A percentile compares a stretch with the other conserved stretches of the same genome.
Evolutionary conservation across 2,329 filamentous ascomycete genomes (phyloP).

Genomic region (Aspergillus brasiliensis): DNA sequence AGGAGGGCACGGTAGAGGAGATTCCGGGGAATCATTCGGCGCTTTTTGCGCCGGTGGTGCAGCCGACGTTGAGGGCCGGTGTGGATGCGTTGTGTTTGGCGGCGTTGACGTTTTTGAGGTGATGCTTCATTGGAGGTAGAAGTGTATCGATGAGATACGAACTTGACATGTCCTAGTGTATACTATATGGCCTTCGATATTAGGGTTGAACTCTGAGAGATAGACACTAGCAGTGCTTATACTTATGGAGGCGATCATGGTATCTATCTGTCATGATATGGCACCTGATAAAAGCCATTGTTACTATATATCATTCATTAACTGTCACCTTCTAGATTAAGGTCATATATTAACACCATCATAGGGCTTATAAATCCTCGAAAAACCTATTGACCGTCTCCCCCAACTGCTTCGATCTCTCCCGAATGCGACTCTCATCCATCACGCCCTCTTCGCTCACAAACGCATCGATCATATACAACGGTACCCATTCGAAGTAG

Average conservation of each 20-base stretch:
- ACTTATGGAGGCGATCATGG: too few relatives aligned
- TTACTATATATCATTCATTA: too few relatives aligned
- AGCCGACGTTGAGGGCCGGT: constrained; percentile 59
- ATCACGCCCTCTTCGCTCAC: constrained; percentile 56
- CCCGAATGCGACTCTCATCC: constrained; percentile 23
- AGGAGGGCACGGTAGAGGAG: constrained; percentile 47
- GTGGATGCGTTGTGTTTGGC: constrained; percentile 55
- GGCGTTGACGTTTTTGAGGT: constrained; percentile 48
- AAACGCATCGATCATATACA: constrained; percentile 55
- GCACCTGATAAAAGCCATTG: too few relatives aligned
- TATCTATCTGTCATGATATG: too few relatives aligned
- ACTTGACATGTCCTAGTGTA: too few relatives aligned
- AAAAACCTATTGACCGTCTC: constrained; percentile 25
- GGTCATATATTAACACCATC: neutral
- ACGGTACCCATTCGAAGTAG: constrained; percentile 65
- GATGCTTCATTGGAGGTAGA: too few relatives aligned
- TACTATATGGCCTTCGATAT: too few relatives aligned
- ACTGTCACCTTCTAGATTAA: too few relatives aligned
- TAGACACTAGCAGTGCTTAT: too few relatives aligned
- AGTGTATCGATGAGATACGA: too few relatives aligned
- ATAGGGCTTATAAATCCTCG: neutral
- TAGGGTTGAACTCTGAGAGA: too few relatives aligned
- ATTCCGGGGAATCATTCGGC: constrained; percentile 63
- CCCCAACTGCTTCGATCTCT: constrained; percentile 26
- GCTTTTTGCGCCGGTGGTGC: constrained; percentile 60